Evolutionary conservation across 129 eudicot species (phyloP), one percentile per base, ranked within the genome.

Genomic region (Flaveria sonorensis): DNA sequence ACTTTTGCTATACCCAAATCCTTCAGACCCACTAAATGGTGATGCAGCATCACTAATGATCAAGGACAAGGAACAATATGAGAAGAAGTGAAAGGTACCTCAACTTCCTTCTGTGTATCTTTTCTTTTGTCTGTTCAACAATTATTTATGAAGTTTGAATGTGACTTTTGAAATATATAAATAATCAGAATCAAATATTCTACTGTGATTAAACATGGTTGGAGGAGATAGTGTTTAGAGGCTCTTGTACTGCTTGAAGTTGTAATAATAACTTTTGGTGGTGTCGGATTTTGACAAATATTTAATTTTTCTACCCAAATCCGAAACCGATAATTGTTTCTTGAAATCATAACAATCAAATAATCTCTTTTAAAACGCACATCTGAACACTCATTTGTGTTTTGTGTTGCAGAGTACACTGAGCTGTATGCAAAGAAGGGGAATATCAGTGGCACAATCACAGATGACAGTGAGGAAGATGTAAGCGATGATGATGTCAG

Each of bases 11-110:
- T 91, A 91, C 57, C 97, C 97, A 48, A 91, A 91, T 81, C 97
- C 97, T 70, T 91, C 97, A 20, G 93, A 91, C 81, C 97, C 97
- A 36, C 60, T 91, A 73, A 91, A 91, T 26, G 92, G 94, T 68
- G 97, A 91, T 83, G 97, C 97, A 40, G 97, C 93, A 19, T 86
- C 92, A 21, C 71, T 91, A 21, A 88, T 91, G 97, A 86, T 88
- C 83, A 91, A 86, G 64, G 97, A 91, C 56, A 72, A 82, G 71
- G 86, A 80, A n/a, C 86, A 91, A 79, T 91, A 91, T 42, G 97
- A 91, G 71, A 89, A 86, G 79, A 91, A 91, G 97, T 91, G 42
- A 91, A 83, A 88, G 97, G 97, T 91, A 45, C 59, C 4, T 65
- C 6, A 15, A 21, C 64, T 50, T 64, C 46, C 24, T 70, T 24